A percentile compares a stretch with the other conserved stretches of the same genome.
phyloP scores from a whole-genome alignment of 2,329 filamentous ascomycete species.

The Biscogniauxia sp. region DNA sequence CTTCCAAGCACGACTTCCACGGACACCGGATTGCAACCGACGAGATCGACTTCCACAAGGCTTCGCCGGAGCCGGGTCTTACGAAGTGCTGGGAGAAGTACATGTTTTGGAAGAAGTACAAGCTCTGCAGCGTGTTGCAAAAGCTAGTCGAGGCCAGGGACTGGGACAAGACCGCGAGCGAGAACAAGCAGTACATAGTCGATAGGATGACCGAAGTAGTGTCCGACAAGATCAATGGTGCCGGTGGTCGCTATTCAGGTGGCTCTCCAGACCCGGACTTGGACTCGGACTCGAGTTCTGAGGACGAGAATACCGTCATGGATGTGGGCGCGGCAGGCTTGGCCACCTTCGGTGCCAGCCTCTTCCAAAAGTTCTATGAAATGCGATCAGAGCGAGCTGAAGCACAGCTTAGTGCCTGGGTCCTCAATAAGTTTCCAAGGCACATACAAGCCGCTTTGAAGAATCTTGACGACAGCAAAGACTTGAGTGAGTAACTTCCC shows the following conservation, averaged over 20 bases:
- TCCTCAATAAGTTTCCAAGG: constrained; percentile 30
- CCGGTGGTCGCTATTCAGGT: no score
- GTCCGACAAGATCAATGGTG: no score
- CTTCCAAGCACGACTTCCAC: constrained; percentile 27
- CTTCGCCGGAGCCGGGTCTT: constrained; percentile 29
- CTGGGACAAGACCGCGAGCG: constrained; percentile 13
- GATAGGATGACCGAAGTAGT: constrained; percentile 2
- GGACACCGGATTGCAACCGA: constrained; percentile 29
- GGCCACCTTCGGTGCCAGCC: constrained; percentile 14
- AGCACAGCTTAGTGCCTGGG: constrained; percentile 26
- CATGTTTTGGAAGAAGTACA: constrained; percentile 30
- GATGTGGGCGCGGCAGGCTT: no score
- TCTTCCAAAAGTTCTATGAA: constrained; percentile 27
- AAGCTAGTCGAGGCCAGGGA: constrained; percentile 23
- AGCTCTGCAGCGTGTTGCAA: constrained; percentile 27
- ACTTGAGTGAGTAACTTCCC: constrained; percentile 14
- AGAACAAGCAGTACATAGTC: constrained; percentile 12
- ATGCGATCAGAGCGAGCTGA: constrained; percentile 26
- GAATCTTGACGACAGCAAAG: constrained; percentile 33
- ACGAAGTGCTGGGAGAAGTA: constrained; percentile 28
- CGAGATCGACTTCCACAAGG: constrained; percentile 34
- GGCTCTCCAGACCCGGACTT: no score
- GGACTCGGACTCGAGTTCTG: no score
- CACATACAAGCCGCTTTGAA: constrained; percentile 29
- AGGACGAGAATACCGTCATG: no score